Conservation (phyloP, 2,329 filamentous ascomycete species). For the Phialocephala subalpina region DNA sequence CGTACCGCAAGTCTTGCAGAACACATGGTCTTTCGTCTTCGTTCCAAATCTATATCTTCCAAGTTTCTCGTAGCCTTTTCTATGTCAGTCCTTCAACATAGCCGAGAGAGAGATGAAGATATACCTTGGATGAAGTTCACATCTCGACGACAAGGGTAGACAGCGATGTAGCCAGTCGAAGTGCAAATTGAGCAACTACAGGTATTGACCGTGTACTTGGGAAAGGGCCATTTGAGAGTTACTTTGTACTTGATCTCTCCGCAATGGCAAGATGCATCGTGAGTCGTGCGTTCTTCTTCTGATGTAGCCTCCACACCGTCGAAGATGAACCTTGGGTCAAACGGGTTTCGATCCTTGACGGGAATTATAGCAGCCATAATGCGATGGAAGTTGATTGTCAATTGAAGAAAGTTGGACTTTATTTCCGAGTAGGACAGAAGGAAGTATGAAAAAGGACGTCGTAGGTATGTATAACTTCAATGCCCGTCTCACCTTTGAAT, state of each 20-base stretch:
- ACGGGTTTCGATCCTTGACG: background rate
- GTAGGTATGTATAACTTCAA: too few species aligned
- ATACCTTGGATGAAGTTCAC: conserved; percentile 30
- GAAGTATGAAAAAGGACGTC: background rate
- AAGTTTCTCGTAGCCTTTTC: conserved; percentile 29
- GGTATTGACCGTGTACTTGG: conserved; percentile 58
- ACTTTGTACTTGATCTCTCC: conserved; percentile 58
- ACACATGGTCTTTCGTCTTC: conserved; percentile 29
- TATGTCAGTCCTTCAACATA: conserved; percentile 1
- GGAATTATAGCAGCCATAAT: background rate
- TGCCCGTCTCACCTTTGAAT: background rate
- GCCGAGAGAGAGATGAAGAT: conserved; percentile 17
- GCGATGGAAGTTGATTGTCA: background rate
- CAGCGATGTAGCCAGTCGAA: conserved; percentile 55
- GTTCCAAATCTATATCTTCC: conserved; percentile 26
- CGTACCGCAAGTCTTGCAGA: conserved; percentile 37
- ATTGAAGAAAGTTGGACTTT: background rate
- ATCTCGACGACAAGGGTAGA: conserved; percentile 39
- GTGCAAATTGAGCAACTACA: conserved; percentile 74
- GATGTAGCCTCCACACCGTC: conserved; percentile 27
- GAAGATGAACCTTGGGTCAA: conserved; percentile 11
- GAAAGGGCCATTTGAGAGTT: conserved; percentile 55
- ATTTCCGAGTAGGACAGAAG: background rate
- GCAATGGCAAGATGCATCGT: conserved; percentile 67
- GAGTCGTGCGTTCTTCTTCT: conserved; percentile 43